Conservation (phyloP, 2,329 filamentous ascomycete genomes). For the Aureobasidium sp. region DNA sequence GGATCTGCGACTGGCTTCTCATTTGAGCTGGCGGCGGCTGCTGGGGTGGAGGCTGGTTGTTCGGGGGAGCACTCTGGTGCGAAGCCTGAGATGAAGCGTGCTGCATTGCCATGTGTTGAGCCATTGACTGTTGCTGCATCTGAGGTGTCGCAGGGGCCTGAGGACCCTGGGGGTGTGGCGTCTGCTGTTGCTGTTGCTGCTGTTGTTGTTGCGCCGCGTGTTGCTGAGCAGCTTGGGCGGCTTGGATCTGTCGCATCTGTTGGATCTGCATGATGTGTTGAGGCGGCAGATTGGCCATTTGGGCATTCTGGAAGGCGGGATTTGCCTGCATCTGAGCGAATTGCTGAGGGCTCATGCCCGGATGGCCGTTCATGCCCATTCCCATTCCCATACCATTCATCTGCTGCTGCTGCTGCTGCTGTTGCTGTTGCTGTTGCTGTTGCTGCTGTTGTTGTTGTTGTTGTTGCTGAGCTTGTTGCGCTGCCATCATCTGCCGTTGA, state of each 20-base stretch:
- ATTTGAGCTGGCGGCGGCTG: conserved; percentile 30
- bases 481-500: conserved; percentile 32
- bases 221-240: conserved; percentile 24
- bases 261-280: conserved; percentile 22
- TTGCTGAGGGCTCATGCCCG: conserved; percentile 44
- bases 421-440: conserved; percentile 31
- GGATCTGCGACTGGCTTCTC: conserved; percentile 32
- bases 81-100: conserved; percentile 42
- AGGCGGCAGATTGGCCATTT: conserved; percentile 14
- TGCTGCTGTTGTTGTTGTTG: conserved; percentile 33
- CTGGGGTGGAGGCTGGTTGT: conserved; percentile 29
- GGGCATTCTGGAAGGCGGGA: conserved; percentile 13
- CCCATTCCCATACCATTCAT: conserved; percentile 42
- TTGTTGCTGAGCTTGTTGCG: conserved; percentile 30
- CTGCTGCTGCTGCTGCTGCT: conserved; percentile 23
- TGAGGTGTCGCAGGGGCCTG: conserved; percentile 29
- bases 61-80: conserved; percentile 38
- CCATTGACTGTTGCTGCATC: conserved; percentile 34
- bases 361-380: conserved; percentile 44
- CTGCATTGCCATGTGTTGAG: conserved; percentile 37
- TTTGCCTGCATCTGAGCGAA: conserved; percentile 41
- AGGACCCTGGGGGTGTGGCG: conserved; percentile 25
- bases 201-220: conserved; percentile 18
- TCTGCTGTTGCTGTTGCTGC: conserved; percentile 22
- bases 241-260: conserved; percentile 26